A percentile compares a stretch with the other conserved stretches of the same genome.
These are phyloP conservation scores for Pseudozyma sp. DNA, from an alignment of 1,284 basidiomycete species.

Conservation along the genomic window DNA sequence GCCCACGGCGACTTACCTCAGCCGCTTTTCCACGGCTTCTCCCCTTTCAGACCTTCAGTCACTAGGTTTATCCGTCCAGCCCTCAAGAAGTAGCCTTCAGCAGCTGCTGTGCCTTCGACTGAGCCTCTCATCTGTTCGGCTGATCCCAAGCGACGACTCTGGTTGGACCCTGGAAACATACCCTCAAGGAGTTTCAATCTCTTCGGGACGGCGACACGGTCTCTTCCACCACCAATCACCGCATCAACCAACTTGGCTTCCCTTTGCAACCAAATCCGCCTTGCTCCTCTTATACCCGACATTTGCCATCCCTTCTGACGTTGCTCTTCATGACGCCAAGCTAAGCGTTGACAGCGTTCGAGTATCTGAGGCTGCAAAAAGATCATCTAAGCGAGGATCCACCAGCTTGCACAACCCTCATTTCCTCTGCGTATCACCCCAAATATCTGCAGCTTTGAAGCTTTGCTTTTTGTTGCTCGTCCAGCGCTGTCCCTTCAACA, in stretches of 20 bases:
- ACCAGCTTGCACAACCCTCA: not conserved
- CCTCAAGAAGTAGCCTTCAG: too few species aligned
- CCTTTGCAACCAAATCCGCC: conserved; percentile 1
- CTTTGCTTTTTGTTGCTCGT: too few species aligned
- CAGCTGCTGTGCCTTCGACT: not conserved
- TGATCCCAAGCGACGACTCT: too few species aligned
- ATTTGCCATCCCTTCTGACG: not conserved
- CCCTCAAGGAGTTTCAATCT: too few species aligned
- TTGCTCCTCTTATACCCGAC: not conserved
- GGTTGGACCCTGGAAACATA: too few species aligned
- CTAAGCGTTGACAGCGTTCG: not conserved
- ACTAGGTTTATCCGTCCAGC: too few species aligned
- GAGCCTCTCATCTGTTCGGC: too few species aligned
- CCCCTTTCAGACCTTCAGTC: not conserved
- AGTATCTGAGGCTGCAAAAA: not conserved
- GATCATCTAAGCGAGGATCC: conserved; percentile 3
- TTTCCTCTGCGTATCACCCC: too few species aligned
- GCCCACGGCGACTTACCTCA: conserved; percentile 4
- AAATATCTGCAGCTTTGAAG: too few species aligned
- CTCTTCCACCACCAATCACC: not conserved
- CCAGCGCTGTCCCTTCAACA: too few species aligned
- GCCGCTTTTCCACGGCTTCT: not conserved
- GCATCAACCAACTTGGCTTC: not conserved
- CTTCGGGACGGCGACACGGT: conserved; percentile 1
- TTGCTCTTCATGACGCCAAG: not conserved